phyloP scores from a whole-genome alignment of 768 basidiomycete genomes.

The Mycena belliarum region DNA sequence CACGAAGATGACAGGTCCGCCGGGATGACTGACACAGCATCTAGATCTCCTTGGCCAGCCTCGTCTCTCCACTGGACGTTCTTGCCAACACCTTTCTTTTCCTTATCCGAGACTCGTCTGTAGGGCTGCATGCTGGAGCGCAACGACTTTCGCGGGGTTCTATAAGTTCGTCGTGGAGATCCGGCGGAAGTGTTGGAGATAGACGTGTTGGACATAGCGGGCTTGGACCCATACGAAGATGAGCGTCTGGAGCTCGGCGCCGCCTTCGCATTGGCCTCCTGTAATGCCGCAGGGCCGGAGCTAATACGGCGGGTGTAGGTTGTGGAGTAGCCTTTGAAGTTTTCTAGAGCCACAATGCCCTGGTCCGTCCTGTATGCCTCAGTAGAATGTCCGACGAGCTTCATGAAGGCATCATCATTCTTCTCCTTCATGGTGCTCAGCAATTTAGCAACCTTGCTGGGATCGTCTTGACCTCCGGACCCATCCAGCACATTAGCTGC shows the following conservation, averaged over 20 bases:
- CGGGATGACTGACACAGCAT: conserved; percentile 46
- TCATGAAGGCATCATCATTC: conserved; percentile 70
- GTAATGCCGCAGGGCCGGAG: conserved; percentile 49
- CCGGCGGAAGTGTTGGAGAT: conserved; percentile 49
- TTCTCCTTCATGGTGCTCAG: conserved; percentile 58
- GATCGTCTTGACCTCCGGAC: conserved; percentile 36
- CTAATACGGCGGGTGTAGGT: conserved; percentile 51
- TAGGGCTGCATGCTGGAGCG: conserved; percentile 71
- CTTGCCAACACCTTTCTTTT: conserved; percentile 61
- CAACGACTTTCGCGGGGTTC: conserved; percentile 72
- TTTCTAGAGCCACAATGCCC: conserved; percentile 40
- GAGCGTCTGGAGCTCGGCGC: conserved; percentile 36
- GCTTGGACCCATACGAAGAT: conserved; percentile 37
- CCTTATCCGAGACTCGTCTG: conserved; percentile 63
- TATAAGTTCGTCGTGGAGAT: conserved; percentile 50
- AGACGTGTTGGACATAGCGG: conserved; percentile 28
- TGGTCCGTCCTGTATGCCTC: conserved; percentile 53
- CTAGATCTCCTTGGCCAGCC: conserved; percentile 78
- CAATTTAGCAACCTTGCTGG: conserved; percentile 50
- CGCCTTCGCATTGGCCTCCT: conserved; percentile 25
- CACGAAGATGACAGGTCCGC: conserved; percentile 43
- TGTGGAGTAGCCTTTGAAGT: conserved; percentile 52
- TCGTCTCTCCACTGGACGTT: conserved; percentile 89
- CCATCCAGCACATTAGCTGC: conserved; percentile 40
- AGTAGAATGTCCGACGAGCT: conserved; percentile 67